Base-by-base conservation (phyloP, 225 moss, liverwort and hornwort genomes). In the Marchantia paleacea region DNA sequence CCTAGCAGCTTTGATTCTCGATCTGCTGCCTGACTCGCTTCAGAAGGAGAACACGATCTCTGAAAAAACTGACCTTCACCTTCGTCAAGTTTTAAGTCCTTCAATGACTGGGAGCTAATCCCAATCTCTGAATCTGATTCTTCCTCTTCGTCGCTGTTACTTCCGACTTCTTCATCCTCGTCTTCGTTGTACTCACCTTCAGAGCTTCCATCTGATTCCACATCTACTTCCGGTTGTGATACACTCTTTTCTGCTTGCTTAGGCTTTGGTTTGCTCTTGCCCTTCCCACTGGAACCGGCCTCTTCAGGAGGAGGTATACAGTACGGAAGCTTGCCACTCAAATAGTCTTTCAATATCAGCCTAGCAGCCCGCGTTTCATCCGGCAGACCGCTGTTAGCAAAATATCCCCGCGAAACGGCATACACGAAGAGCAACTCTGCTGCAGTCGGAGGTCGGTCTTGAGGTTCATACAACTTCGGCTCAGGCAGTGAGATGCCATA, bases 331-430 rank as follows among this genome's bases (percentile, higher is more conserved):
- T 99, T 99, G 25, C 99, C 99, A 68, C 90, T 92, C 24, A 94
- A 49, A 69, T 91, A 99, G 76, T 99, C 99, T 61, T 99, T 99
- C 83, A 99, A 72, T 66, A 99, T 99, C 47, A 88, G 71, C 69
- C 99, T 89, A 57, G 99, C 92, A 28, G 94, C 90, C 51, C 99
- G 86, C 22, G 99, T 99, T 85, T 99, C 99, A 83, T 99, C 99
- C 28, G 95, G 97, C 31, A 97, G 75, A 75, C 97, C 97, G 82
- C 94, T 88, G 62, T 91, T 87, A 16, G 95, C 91, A 77, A 97
- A 93, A 10, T 95, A 91, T 20, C 95, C 94, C 8, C 99, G 91
- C 7, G 92, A 92, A 80, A 89, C 89, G 29, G 99, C 95, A 73
- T 90, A 94, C 25, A 90, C 87, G 74, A 92, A 88, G 4, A 99